A percentile compares a stretch with the other conserved stretches of the same genome.
Conservation (phyloP, 2,329 filamentous ascomycete genomes). For the Arthrobotrys conoides region DNA sequence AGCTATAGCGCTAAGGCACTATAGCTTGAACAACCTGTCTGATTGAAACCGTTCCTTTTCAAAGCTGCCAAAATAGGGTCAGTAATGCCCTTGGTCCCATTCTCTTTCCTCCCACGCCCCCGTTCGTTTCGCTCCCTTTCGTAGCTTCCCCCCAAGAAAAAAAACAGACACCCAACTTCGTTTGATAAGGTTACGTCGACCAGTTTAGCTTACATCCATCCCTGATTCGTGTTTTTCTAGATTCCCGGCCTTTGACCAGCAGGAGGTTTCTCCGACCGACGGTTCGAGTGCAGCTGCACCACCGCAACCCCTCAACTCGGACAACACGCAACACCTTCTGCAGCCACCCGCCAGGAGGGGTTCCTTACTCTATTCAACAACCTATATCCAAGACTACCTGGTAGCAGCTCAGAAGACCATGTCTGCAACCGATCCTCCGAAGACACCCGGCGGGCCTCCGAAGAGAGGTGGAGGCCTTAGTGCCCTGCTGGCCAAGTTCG, state of each 20-base stretch:
- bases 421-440: conserved; percentile 57
- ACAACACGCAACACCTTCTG: conserved; percentile 46
- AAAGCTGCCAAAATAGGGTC: conserved; percentile 59
- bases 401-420: conserved; percentile 61
- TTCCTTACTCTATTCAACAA: conserved; percentile 24
- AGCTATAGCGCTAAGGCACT: conserved; percentile 28
- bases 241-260: conserved; percentile 50
- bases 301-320: conserved; percentile 41
- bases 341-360: conserved; percentile 31
- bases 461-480: conserved; percentile 62
- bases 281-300: conserved; percentile 47
- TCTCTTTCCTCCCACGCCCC: conserved; percentile 16
- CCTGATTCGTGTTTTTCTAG: conserved; percentile 19
- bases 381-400: conserved; percentile 57
- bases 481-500: conserved; percentile 63
- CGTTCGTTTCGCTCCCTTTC: conserved; percentile 29
- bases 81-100: conserved; percentile 30
- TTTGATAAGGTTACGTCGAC: conserved; percentile 1
- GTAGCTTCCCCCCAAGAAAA: conserved; percentile 10
- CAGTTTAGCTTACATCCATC: conserved; percentile 30
- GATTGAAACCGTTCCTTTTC: conserved; percentile 30
- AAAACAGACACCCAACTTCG: neutral
- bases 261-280: conserved; percentile 56
- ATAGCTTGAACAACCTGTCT: conserved; percentile 36
- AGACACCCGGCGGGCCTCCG: conserved; percentile 54